phyloP scores from a whole-genome alignment of 163 green algal genomes.

The Prototheca wickerhamii region DNA sequence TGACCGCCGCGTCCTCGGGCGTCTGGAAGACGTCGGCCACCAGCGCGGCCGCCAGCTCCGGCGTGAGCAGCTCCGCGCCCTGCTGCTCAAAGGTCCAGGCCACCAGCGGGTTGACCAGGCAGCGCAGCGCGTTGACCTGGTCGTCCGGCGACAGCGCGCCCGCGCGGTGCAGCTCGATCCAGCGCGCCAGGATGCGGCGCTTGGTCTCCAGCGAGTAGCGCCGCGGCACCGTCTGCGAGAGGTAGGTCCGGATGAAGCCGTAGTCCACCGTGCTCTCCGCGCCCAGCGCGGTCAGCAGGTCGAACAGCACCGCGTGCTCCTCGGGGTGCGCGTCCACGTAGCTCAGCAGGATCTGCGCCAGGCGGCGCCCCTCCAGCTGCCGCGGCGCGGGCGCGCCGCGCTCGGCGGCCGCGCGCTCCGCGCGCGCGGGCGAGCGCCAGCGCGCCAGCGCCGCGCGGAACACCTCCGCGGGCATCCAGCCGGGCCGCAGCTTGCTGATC shows the following conservation, averaged over 20 bases:
- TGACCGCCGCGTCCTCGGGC: constrained; percentile 1
- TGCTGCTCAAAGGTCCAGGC: constrained; percentile 9
- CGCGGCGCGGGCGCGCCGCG: constrained; percentile 7
- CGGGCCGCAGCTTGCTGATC: constrained; percentile 56
- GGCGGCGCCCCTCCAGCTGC: constrained; percentile 70
- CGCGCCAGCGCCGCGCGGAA: constrained; percentile 46
- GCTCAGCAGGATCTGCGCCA: constrained; percentile 73
- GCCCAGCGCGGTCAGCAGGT: constrained; percentile 63
- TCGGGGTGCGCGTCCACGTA: constrained; percentile 50
- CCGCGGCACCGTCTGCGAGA: not conserved
- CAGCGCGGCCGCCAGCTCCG: constrained; percentile 8
- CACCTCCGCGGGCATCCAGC: constrained; percentile 60
- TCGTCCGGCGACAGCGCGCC: not conserved
- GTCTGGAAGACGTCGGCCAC: constrained; percentile 24
- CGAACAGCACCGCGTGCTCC: constrained; percentile 62
- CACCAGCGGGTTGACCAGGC: constrained; percentile 66
- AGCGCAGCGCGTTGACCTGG: constrained; percentile 35
- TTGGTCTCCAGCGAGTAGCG: not conserved
- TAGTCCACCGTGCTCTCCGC: constrained; percentile 16
- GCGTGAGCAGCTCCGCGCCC: constrained; percentile 22
- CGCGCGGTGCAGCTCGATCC: constrained; percentile 3
- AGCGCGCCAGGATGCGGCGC: constrained; percentile 5
- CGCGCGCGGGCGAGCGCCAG: constrained; percentile 45
- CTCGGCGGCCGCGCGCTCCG: not conserved
- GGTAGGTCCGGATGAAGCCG: not conserved